phyloP scores from a whole-genome alignment of 1,284 basidiomycete genomes.

The Waitea zeae region DNA sequence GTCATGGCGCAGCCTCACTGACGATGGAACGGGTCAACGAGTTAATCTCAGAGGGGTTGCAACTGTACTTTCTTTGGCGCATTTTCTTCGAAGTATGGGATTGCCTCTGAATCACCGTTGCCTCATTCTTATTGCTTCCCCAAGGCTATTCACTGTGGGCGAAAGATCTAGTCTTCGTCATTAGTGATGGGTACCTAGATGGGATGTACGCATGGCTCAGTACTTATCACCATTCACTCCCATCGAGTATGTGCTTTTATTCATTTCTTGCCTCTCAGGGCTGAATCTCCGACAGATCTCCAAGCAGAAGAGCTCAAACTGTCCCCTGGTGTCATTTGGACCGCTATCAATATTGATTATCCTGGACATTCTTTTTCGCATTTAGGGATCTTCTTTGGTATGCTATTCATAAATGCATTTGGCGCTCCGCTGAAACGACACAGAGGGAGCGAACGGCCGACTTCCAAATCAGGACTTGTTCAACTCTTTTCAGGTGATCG shows the following conservation, averaged over 20 bases:
- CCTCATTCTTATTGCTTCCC: conserved; percentile 2
- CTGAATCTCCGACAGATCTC: conserved; percentile 29
- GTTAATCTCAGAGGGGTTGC: conserved; percentile 83
- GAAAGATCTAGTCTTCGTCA: conserved; percentile 83
- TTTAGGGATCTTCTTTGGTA: conserved; percentile 82
- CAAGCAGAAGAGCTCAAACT: conserved; percentile 41
- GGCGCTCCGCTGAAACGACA: no score
- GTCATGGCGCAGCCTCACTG: conserved; percentile 64
- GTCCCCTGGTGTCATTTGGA: conserved; percentile 82
- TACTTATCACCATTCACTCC: conserved; percentile 58
- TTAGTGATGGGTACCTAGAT: conserved; percentile 79
- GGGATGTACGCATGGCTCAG: conserved; percentile 89
- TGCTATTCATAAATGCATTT: conserved; percentile 12
- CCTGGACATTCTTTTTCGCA: conserved; percentile 94
- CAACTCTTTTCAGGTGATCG: conserved; percentile 67
- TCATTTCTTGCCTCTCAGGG: not conserved
- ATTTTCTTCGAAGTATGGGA: conserved; percentile 65
- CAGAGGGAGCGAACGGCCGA: conserved; percentile 90
- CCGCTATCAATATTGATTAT: conserved; percentile 87
- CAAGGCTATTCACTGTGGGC: conserved; percentile 84
- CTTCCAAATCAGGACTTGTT: conserved; percentile 92
- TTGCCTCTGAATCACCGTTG: conserved; percentile 3
- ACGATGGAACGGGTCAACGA: conserved; percentile 32
- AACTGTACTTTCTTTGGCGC: conserved; percentile 71
- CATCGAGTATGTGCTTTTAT: conserved; percentile 34